Evolutionary conservation across 441 rosid genomes (phyloP), one percentile per base, ranked within the genome.

Genomic region (Gossypium gossypioides): DNA sequence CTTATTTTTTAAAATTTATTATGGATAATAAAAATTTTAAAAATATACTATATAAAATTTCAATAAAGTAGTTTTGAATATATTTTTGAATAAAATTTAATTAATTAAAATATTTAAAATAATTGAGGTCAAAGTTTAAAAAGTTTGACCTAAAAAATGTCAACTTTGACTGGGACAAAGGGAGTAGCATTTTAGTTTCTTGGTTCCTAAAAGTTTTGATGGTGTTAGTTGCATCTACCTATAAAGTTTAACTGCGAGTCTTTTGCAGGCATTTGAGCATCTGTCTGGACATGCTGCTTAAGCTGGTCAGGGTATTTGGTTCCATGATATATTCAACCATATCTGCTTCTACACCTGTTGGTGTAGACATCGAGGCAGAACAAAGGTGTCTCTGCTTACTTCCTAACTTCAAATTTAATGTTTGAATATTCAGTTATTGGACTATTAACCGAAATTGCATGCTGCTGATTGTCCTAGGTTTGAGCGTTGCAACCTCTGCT

Each of bases 321-420:
- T 80, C 88, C 15, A 79, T 86, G 87, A 84, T 95, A 55, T 91
- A 92, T 81, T 85, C 97, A 32, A 84, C 96, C 12, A 65, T 92
- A 37, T 93, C 92, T 3, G 92, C 98, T 76, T 84, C 95, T 60
- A 74, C 89, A 56, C 82, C 97, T 50, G 93, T 91, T 76, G 99
- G 99, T 62, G 91, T 93, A 71, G 98, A 96, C 81, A 90, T 96
- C 63, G 99, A 96, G 86, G 98, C 97, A 55, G 98, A 96, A 76
- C 93, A 89, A 80, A 96, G 99, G 99, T 91, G 61, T 32, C 82
- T 73, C 2, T 25, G 13, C 18, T 42, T 75, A 57, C 72, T 32
- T 55, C 72, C 66, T 76, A 54, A 29, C 70, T 72, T 50, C 71
- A 63, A 50, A 57, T 62, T 51, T 22, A 50, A 12, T 50, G 29